Base-by-base conservation (phyloP, 108 stramenopile genomes). In the Stephanodiscus triporus region DNA sequence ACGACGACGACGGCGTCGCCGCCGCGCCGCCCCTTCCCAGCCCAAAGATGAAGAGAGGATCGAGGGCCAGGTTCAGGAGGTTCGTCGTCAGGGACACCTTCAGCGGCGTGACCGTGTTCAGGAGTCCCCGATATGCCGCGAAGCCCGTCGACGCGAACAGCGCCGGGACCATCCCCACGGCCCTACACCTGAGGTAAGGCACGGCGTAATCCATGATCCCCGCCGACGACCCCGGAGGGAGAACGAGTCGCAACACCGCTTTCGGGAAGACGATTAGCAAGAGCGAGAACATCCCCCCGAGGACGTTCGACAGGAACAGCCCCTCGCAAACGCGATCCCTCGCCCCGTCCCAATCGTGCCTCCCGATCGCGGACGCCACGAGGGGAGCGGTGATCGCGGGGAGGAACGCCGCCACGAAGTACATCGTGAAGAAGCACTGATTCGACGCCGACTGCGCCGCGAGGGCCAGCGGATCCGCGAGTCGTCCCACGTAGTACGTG, bases 391-490 rank as follows among this genome's bases (percentile, higher is more conserved):
- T 95, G 56, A 95, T 87, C 29, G 85, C 91, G 9, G 94, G 94
- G 40, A 95, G 55, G 62, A 90, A 91, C 2, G 88, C 79, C 42
- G 88, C 84, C 32, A 92, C 37, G 60, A 91, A 95, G 68, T 83
- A 95, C 0, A 90, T 26, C 7, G 89, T 86, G 72, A 86, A 88
- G 72, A 89, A 89, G 47, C 88, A 88, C 69, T 90, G 87, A 76
- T 92, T 95, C 38, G 94, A 91, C 0, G 94, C 94, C n/a, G 84
- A 74, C 67, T 91, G 89, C 6, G 89, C 94, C 37, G 94, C 91
- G 61, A 95, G 53, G 5, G 90, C 87, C 36, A 95, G 56, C 8
- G 90, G 89, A 54, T 65, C 36, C 6, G 86, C 83, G 57, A 95
- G 67, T 26, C 81, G 77, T n/a, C 91, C 91, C 20, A 92, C 91